These are phyloP conservation scores for Yarrowia keelungensis DNA, from an alignment of 805 yeast species.

Conservation along the genomic window DNA sequence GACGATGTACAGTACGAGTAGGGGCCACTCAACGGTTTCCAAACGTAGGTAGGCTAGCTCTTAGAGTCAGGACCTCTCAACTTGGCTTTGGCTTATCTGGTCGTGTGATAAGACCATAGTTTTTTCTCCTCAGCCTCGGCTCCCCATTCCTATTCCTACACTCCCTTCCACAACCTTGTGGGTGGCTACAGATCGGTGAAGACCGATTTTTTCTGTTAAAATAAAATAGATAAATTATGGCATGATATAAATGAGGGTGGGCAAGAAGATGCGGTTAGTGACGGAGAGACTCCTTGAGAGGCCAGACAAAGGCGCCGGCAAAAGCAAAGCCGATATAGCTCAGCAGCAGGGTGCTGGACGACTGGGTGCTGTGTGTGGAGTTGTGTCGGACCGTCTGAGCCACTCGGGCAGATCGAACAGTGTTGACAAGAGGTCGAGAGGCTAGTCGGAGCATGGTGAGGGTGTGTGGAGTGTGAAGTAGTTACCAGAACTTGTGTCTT, in stretches of 20 bases:
- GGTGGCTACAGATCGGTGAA: background rate
- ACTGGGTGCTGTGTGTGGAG: conserved; percentile 23
- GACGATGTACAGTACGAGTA: too few relatives aligned
- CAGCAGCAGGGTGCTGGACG: conserved; percentile 26
- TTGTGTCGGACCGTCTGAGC: conserved; percentile 2
- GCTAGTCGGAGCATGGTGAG: conserved; percentile 20
- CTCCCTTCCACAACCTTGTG: background rate
- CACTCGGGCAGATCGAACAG: conserved; percentile 1
- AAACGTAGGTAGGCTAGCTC: too few relatives aligned
- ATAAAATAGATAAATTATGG: conserved; percentile 18
- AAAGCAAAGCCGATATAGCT: conserved; percentile 27
- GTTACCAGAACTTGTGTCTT: background rate
- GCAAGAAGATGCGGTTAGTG: background rate
- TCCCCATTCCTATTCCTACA: too few relatives aligned
- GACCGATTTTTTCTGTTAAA: too few relatives aligned
- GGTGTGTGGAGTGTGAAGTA: background rate
- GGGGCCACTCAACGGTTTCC: background rate
- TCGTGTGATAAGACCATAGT: background rate
- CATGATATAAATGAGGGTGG: conserved; percentile 16
- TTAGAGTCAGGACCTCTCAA: too few relatives aligned
- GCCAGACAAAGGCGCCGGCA: conserved; percentile 37
- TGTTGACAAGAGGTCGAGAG: conserved; percentile 2
- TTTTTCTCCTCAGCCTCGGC: too few relatives aligned
- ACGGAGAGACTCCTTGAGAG: conserved; percentile 33
- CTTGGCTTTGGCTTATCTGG: too few relatives aligned